A percentile compares a stretch with the other conserved stretches of the same genome.
Evolutionary conservation across 805 yeast species (phyloP).

Genomic region (Sugiyamaella americana): DNA sequence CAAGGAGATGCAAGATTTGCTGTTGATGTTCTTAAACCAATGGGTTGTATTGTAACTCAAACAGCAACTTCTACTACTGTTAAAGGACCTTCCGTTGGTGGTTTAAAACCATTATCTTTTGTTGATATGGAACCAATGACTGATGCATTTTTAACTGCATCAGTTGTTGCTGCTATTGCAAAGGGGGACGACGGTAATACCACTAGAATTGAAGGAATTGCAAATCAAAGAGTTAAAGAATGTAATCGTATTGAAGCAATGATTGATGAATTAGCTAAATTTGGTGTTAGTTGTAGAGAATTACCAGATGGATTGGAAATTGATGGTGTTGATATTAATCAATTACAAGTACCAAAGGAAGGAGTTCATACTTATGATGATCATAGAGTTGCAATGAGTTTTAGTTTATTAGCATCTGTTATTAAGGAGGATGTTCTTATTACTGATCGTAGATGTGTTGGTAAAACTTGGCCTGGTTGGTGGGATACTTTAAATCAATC

Average conservation of each 20-base stretch:
- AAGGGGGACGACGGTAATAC: constrained; percentile 38
- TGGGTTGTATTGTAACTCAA: constrained; percentile 91
- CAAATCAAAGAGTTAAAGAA: constrained; percentile 96
- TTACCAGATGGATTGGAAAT: constrained; percentile 89
- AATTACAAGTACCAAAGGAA: constrained; percentile 51
- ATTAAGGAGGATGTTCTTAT: constrained; percentile 57
- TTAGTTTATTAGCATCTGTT: constrained; percentile 79
- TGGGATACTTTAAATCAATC: constrained; percentile 84
- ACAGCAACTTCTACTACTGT: constrained; percentile 85
- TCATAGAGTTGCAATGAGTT: constrained; percentile 97
- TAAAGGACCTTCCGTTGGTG: constrained; percentile 73
- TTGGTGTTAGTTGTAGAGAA: constrained; percentile 81
- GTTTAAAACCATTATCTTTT: constrained; percentile 58
- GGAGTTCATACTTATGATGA: constrained; percentile 85
- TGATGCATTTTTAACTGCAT: constrained; percentile 94
- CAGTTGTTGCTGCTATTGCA: constrained; percentile 95
- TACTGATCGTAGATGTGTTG: constrained; percentile 85
- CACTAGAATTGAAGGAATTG: constrained; percentile 89
- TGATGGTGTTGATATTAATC: constrained; percentile 49
- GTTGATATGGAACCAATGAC: constrained; percentile 99
- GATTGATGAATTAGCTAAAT: constrained; percentile 81
- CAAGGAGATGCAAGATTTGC: constrained; percentile 99
- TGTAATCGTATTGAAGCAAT: constrained; percentile 95
- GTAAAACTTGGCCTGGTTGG: constrained; percentile 99
- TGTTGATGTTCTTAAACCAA: constrained; percentile 81